These are phyloP conservation scores for Flaveria trinervia DNA, from an alignment of 129 eudicot species.

Conservation along the genomic window DNA sequence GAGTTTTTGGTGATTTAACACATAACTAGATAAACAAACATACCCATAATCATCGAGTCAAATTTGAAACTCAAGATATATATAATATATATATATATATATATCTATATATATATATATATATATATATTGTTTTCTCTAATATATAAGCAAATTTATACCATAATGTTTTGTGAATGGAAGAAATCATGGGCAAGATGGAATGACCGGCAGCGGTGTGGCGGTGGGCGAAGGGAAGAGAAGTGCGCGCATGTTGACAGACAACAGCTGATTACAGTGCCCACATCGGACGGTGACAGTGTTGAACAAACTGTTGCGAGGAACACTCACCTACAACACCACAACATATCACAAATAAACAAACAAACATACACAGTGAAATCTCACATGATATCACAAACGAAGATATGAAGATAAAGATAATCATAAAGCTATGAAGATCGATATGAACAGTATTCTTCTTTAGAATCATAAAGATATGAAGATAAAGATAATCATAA, in stretches of 20 bases:
- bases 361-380: too few species aligned
- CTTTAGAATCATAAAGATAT: too few species aligned
- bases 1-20: too few species aligned
- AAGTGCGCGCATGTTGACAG: constrained; percentile 67
- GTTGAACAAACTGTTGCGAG: constrained; percentile 80
- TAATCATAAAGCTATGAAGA: too few species aligned
- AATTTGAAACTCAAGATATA: too few species aligned
- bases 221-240: constrained; percentile 48
- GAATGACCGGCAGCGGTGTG: constrained; percentile 56
- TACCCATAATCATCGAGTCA: too few species aligned
- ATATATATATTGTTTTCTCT: neutral
- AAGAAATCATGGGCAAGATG: constrained; percentile 70
- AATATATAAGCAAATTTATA: constrained; percentile 27
- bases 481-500: neutral
- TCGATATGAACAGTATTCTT: too few species aligned
- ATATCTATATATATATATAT: too few species aligned
- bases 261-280: constrained; percentile 81
- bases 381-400: too few species aligned
- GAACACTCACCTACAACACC: constrained; percentile 87
- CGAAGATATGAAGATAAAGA: too few species aligned
- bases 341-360: neutral
- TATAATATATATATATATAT: too few species aligned
- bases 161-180: constrained; percentile 80
- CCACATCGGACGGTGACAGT: constrained; percentile 97
- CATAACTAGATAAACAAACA: too few species aligned